Percentiles rank a stretch among this genome's conserved stretches.
Evolutionary conservation across 148 eudicot genomes (phyloP).

Genomic region (Fallopia convolvulus): DNA sequence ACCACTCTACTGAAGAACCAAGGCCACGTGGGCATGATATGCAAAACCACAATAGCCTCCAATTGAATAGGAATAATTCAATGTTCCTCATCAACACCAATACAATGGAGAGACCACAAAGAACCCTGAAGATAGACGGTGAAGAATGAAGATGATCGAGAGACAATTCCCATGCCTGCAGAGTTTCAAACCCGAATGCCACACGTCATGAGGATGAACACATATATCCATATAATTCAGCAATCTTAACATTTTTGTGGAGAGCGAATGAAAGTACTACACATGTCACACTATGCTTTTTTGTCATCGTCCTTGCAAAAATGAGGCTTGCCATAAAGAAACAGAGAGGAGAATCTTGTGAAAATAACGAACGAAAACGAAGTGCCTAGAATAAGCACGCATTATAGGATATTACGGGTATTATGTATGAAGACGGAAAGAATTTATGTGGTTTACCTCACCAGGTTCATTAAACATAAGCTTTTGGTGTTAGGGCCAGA

Average conservation of each 20-base stretch:
- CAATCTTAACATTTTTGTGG: background rate
- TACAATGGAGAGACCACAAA: background rate
- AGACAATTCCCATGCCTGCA: background rate
- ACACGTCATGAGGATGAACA: background rate
- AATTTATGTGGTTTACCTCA: background rate
- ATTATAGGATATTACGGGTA: background rate
- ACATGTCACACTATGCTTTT: background rate
- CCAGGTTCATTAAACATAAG: background rate
- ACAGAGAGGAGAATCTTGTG: background rate
- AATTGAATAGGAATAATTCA: background rate
- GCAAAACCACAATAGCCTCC: background rate
- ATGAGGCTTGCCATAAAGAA: background rate
- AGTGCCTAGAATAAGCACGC: background rate
- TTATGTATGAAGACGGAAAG: background rate
- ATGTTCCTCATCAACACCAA: background rate
- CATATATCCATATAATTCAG: background rate
- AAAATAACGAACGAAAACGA: background rate
- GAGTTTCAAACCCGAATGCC: background rate
- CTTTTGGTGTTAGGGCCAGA: background rate
- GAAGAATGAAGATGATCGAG: background rate
- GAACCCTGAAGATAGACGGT: background rate
- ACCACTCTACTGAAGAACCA: background rate
- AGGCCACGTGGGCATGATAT: background rate
- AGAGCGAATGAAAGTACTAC: background rate
- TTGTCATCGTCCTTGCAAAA: background rate